Evolutionary conservation across 768 basidiomycete genomes (phyloP), one percentile per base, ranked within the genome.

Genomic region (Rhodotorula toruloides): DNA sequence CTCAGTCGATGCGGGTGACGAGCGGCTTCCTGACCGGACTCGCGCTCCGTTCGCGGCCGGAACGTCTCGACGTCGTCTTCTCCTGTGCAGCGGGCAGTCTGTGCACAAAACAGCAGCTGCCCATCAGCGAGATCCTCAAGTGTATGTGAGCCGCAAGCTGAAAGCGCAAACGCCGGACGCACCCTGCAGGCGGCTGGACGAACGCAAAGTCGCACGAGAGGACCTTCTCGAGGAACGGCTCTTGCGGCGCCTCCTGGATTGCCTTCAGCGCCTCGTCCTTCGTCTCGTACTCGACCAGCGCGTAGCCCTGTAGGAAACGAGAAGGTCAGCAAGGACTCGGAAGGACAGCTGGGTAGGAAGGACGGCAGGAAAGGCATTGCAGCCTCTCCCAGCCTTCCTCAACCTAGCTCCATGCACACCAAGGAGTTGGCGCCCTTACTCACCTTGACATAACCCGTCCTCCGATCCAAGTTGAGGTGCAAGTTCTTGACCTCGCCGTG

Each of bases 391-490:
- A 19, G 12, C 40, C 12, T 19, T 10, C 40, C 10, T 19, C 19
- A 11, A 3, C 19, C 13, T 14, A 21, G 17, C 14, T 19, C 52
- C 32, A 9, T 7, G 17, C 32, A 12, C 52, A 32, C 32, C 27
- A 10, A 12, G 52, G 29, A 12, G 22, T 14, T 13, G 13, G 27
- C 49, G 32, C 12, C 40, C 40, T 21, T 36, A 36, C 79, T 63
- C 68, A 91, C 94, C 86, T 98, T 99, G 76, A 98, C 94, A 79
- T 96, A 99, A 76, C 96, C 96, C 9, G 96, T 98, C 72, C 94
- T 83, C 58, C 96, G 85, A 80, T 99, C 96, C 61, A 99, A 82
- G 77, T 97, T 97, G 75, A 99, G 84, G 78, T 97, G 93, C 54
- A 97, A 80, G 79, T 98, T 98, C 82, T 96, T 94, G 70, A 99